Base-by-base conservation (phyloP, 2,329 filamentous ascomycete species). In the Biscogniauxia marginata region DNA sequence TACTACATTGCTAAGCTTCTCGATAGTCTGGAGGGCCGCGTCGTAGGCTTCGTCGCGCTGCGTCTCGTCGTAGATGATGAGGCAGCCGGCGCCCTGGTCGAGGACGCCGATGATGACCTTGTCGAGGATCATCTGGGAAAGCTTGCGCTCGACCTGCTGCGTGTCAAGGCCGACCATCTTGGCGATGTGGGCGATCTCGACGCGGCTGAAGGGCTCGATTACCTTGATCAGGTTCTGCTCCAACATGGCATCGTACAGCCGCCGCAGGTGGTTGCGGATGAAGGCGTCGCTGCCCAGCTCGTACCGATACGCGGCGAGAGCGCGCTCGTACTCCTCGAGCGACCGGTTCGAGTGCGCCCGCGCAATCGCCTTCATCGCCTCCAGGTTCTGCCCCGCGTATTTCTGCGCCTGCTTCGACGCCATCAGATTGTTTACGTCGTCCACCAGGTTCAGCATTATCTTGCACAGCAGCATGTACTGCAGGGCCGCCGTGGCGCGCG, bases 391-490 rank as follows among this genome's bases (percentile, higher is more conserved):
- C 67, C 93, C 92, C 25, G 93, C 93, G 72, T 99, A 98, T 77
- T 96, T 95, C 71, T 96, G 86, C 43, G 96, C 95, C 75, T 97
- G 93, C 83, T 99, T 99, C 53, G 91, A 96, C 24, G 89, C 86
- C 86, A 99, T 91, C 65, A 99, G 85, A 71, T 89, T 86, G 77
- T 93, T 96, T 73, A 99, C 93, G 74, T 99, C 96, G 79, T 98
- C 93, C 64, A 87, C 91, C 44, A 96, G 83, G 77, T 99, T 99
- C 66, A 99, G 84, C 96, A 99, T 99, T 75, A 99, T 95, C 81
- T 99, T 99, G 86, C 95, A 98, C 34, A 99, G 87, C 53, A 99
- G 85, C 95, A 99, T 99, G 82, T 99, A 99, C 80, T 99, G 95
- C 63, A 99, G 81, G 9, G 95, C 92, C 11, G 93, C 91, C n/a